Evolutionary conservation across 2,329 filamentous ascomycete species (phyloP).

Genomic region (Sporothrix brasiliensis): DNA sequence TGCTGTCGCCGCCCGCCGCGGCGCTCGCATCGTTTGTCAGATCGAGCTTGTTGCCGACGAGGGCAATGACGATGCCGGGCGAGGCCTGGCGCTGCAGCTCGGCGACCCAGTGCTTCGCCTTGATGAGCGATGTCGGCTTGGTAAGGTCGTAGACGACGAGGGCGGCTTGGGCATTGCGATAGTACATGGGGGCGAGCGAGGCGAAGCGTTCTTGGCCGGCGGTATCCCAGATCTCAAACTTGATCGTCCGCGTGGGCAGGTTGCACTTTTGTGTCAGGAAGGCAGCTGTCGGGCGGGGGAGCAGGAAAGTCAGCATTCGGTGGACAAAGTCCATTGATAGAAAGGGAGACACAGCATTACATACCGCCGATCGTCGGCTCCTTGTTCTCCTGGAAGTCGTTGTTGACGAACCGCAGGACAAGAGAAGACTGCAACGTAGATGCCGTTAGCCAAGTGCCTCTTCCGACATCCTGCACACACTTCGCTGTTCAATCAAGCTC

Average conservation of each 20-base stretch:
- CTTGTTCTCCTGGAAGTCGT: conserved; percentile 99
- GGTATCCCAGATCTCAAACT: conserved; percentile 97
- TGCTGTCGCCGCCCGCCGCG: conserved; percentile 48
- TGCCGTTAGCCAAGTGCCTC: background rate
- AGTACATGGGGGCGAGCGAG: conserved; percentile 97
- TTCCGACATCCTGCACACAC: background rate
- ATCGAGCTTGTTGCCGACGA: conserved; percentile 97
- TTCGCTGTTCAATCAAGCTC: too few relatives aligned
- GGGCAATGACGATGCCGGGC: conserved; percentile 92
- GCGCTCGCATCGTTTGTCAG: conserved; percentile 66
- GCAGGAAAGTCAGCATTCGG: background rate
- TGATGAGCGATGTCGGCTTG: conserved; percentile 90
- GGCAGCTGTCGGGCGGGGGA: conserved; percentile 63
- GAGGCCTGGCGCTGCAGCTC: conserved; percentile 95
- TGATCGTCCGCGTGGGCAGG: conserved; percentile 87
- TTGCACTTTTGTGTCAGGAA: conserved; percentile 99
- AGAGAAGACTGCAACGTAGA: conserved; percentile 75
- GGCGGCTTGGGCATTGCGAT: conserved; percentile 95
- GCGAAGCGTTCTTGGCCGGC: conserved; percentile 97
- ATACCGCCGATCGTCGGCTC: conserved; percentile 97
- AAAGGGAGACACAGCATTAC: conserved; percentile 39
- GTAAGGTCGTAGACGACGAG: conserved; percentile 99
- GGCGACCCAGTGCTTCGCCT: conserved; percentile 98
- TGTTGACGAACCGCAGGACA: conserved; percentile 97
- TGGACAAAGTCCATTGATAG: conserved; percentile 12